Conservation (phyloP, 2,329 filamentous ascomycete species). For the Apiospora marii region DNA sequence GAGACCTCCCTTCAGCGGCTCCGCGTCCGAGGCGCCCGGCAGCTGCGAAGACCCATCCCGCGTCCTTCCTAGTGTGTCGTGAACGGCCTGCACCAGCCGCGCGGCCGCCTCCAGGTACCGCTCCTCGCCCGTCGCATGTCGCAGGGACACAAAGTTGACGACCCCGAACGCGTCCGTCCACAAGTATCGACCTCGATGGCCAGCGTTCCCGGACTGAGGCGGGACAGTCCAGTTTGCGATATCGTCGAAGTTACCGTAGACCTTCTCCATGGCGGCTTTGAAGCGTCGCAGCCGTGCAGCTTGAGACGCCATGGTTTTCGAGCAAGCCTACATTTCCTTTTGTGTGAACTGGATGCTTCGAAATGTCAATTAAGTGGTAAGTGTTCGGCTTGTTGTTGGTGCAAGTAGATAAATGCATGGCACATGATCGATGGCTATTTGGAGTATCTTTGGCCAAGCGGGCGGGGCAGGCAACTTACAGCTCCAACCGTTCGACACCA, state of each 20-base stretch:
- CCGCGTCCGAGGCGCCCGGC: conserved; percentile 57
- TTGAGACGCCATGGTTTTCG: conserved; percentile 1
- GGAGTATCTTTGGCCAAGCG: not conserved
- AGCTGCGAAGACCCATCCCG: conserved; percentile 56
- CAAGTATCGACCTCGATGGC: conserved; percentile 65
- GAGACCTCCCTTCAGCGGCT: conserved; percentile 62
- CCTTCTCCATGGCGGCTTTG: conserved; percentile 2
- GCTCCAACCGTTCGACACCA: not conserved
- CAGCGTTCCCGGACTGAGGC: conserved; percentile 51
- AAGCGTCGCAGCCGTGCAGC: not conserved
- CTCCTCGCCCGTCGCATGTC: conserved; percentile 44
- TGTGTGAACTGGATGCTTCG: not conserved
- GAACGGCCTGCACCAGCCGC: conserved; percentile 58
- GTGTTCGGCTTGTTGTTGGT: not conserved
- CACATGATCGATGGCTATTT: not conserved
- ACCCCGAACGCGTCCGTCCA: conserved; percentile 70
- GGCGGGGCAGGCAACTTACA: not conserved
- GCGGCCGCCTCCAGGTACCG: conserved; percentile 58
- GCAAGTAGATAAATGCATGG: not conserved
- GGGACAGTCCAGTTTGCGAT: conserved; percentile 1
- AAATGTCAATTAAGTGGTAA: not conserved
- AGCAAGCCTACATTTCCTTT: not conserved
- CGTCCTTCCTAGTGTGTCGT: conserved; percentile 59
- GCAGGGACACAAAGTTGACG: conserved; percentile 64
- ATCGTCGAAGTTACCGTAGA: conserved; percentile 16